phyloP scores from a whole-genome alignment of 2,329 filamentous ascomycete species.

The Aulographum hederae region DNA sequence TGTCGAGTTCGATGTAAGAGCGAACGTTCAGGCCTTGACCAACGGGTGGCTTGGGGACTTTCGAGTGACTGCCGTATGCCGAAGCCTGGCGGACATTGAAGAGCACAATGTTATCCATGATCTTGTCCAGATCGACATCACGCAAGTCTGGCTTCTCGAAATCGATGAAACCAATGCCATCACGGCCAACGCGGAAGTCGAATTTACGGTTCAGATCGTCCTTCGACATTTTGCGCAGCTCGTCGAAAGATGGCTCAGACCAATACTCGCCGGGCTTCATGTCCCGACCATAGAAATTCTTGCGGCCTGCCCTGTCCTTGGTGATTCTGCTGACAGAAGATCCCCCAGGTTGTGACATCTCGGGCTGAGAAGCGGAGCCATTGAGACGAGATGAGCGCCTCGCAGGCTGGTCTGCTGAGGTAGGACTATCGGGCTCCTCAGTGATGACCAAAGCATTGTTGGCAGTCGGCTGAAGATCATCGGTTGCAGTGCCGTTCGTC shows the following conservation, averaged over 20 bases:
- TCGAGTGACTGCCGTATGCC: slow-evolving; percentile 47
- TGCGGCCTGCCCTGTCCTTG: slow-evolving; percentile 8
- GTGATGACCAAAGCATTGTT: slow-evolving; percentile 28
- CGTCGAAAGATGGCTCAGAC: slow-evolving; percentile 59
- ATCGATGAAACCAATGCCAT: slow-evolving; percentile 61
- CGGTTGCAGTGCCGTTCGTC: slow-evolving; percentile 21
- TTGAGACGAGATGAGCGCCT: slow-evolving; percentile 55
- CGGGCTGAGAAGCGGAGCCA: slow-evolving; percentile 62
- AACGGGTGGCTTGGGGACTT: slow-evolving; percentile 53
- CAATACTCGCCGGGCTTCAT: slow-evolving; percentile 62
- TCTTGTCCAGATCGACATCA: slow-evolving; percentile 58
- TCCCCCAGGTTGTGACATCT: slow-evolving; percentile 37
- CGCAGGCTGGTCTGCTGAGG: slow-evolving; percentile 44
- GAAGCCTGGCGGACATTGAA: slow-evolving; percentile 66
- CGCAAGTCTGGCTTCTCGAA: slow-evolving; percentile 79
- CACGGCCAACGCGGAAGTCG: slow-evolving; percentile 65
- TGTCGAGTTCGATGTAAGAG: slow-evolving; percentile 69
- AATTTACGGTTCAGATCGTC: slow-evolving; percentile 57
- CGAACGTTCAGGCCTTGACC: slow-evolving; percentile 88
- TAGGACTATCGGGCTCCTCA: not conserved
- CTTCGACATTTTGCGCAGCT: slow-evolving; percentile 63
- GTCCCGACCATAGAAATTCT: slow-evolving; percentile 21
- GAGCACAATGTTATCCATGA: slow-evolving; percentile 59
- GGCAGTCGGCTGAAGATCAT: slow-evolving; percentile 11
- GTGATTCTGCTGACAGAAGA: slow-evolving; percentile 14